These are phyloP conservation scores for Xylaria sp. DNA, from an alignment of 2,329 filamentous ascomycete species.

Conservation along the genomic window DNA sequence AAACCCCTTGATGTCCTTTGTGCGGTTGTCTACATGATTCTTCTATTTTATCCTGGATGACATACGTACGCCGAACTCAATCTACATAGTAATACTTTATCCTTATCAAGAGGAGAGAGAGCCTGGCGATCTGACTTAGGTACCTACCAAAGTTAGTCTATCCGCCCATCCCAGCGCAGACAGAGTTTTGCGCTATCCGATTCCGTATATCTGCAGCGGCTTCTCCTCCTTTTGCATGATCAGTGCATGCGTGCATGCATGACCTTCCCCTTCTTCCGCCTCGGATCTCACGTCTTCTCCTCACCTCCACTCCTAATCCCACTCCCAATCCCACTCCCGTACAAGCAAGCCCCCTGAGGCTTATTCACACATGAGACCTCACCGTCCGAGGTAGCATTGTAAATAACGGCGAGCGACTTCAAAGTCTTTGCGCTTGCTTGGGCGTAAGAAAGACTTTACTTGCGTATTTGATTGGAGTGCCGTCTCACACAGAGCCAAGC, in stretches of 20 bases:
- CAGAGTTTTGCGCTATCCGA: conserved; percentile 28
- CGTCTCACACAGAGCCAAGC: background rate
- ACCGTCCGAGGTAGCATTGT: conserved; percentile 41
- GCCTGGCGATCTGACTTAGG: background rate
- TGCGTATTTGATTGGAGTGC: background rate
- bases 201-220: conserved; percentile 28
- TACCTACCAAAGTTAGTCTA: background rate
- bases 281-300: conserved; percentile 13
- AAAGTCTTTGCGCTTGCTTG: conserved; percentile 74
- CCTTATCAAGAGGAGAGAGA: background rate
- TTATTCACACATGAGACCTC: conserved; percentile 28
- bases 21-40: too few relatives aligned
- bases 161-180: background rate
- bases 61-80: too few relatives aligned
- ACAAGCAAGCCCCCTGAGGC: conserved; percentile 23
- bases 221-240: conserved; percentile 25
- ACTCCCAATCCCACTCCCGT: background rate
- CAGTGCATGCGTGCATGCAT: conserved; percentile 29
- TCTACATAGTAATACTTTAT: background rate
- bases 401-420: conserved; percentile 67
- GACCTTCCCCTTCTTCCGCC: conserved; percentile 10
- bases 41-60: too few relatives aligned
- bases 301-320: conserved; percentile 13
- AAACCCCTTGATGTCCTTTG: background rate
- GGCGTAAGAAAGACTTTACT: conserved; percentile 66